A percentile compares a stretch with the other conserved stretches of the same genome.
These are phyloP conservation scores for Cladosporium sphaerospermum DNA, from an alignment of 2,329 filamentous ascomycete genomes.

Conservation along the genomic window DNA sequence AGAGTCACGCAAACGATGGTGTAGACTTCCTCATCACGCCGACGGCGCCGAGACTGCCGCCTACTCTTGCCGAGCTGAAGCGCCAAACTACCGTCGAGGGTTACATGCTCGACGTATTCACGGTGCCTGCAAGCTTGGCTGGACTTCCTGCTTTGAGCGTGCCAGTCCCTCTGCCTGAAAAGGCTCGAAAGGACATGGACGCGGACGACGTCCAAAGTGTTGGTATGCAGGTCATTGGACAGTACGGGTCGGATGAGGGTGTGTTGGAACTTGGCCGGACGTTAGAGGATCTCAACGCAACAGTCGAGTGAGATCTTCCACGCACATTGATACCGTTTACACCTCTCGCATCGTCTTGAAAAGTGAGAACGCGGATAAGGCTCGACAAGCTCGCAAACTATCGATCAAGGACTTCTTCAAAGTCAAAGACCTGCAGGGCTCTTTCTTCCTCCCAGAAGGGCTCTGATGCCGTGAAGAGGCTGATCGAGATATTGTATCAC, in stretches of 20 bases:
- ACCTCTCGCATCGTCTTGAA: background rate
- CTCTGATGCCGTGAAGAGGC: no score
- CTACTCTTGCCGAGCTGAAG: constrained; percentile 54
- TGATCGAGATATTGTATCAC: no score
- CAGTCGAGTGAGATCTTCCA: background rate
- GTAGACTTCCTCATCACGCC: constrained; percentile 86
- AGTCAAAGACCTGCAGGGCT: no score
- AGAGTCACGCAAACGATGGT: constrained; percentile 47
- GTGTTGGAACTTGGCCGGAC: constrained; percentile 54
- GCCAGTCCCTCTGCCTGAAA: constrained; percentile 49
- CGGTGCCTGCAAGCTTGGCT: constrained; percentile 87
- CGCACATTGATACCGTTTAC: background rate
- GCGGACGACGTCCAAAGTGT: constrained; percentile 36
- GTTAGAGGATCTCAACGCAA: background rate
- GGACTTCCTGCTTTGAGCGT: constrained; percentile 85
- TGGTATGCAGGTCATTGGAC: constrained; percentile 73
- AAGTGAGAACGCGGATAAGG: no score
- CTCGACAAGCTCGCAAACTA: no score
- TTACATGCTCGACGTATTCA: constrained; percentile 93
- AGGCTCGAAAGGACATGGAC: constrained; percentile 12
- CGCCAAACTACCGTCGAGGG: constrained; percentile 57
- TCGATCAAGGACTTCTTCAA: no score
- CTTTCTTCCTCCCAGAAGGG: no score
- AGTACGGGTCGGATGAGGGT: constrained; percentile 68
- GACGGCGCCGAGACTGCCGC: constrained; percentile 73